Evolutionary conservation across 495 filamentous ascomycete genomes (phyloP), one percentile per base, ranked within the genome.

Genomic region (Trichocladium uniseriatum): DNA sequence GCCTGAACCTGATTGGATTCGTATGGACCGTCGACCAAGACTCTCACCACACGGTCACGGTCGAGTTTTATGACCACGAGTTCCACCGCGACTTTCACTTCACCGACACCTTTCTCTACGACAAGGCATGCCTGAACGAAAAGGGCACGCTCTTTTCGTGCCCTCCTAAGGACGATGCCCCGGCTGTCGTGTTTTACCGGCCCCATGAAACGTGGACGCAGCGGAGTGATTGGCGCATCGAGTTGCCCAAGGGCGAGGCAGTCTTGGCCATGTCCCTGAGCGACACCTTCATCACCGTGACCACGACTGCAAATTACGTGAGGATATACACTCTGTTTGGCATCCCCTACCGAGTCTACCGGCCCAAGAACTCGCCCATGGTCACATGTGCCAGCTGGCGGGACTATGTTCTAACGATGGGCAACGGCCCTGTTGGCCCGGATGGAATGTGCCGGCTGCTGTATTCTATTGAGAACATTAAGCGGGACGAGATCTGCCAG

Each of bases 11-110:
- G 50, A 84, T 87, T 27, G 92, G 94, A 13, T 88, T 88, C 56
- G 87, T 95, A 5, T 98, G 94, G 92, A 97, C 92, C 0, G 87
- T 97, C 13, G 86, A 94, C 56, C 94, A 98, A 67, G 89, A 94
- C 55, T 84, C 82, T 0, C 91, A 97, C 53, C 78, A 97, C 65
- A 98, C 91, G 6, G 84, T 98, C 21, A 97, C 94, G 0, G 88
- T 97, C 14, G 92, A 98, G 55, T 98, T 98, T 63, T 95, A 96
- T 62, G 92, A 98, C 67, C 79, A 86, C 18, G 87, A 95, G 51
- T 81, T 81, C 45, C 87, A 95, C 60, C 77, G 94, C 19, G 86
- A 94, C 66, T 96, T 95, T 58, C 92, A 98, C 68, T 97, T 97
- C 67, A 97, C 90, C 2, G 92, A 98, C 59, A 89, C 89, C 1